Base-by-base conservation (phyloP, 306 rosid species). In the Hippophae rhamnoides region DNA sequence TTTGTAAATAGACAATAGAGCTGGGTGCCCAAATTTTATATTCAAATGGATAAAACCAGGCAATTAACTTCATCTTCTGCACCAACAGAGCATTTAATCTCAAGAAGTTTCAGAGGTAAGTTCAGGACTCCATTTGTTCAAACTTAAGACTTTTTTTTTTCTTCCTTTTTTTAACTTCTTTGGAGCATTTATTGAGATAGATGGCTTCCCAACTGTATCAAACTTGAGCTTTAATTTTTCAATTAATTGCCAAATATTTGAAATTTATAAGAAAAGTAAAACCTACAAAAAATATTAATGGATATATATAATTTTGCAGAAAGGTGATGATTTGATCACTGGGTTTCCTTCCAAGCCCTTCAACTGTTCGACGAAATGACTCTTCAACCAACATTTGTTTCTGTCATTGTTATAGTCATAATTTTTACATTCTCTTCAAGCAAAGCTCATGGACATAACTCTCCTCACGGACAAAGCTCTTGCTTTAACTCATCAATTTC, bases 171-270 rank as follows among this genome's bases (percentile, higher is more conserved):
- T 31, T 31, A 31, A 31, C 38, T 53, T 44, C 69, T 54, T 52
- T 14, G 13, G 66, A 66, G 72, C 95, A 92, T 92, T 87, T 68
- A 87, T 73, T 81, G 75, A 58, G 50, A 66, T 71, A 7, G 79
- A 78, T 85, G 83, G 64, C 76, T 6, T 67, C 75, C 95, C 95
- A 88, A 80, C 96, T 64, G 80, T 65, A 66, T 60, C 82, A 4
- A 46, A 70, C 41, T 10, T 40, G 58, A 50, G 44, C 75, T 77
- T 75, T 78, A 81, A 70, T 71, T 64, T 46, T 73, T 76, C 86
- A 71, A 70, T 73, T 61, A 67, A 68, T 70, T 77, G 52, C 53
- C 11, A 48, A 48, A 48, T 6, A 41, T 10, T 13, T 56, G 4
- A 27, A 9, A 40, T 40, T 12, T 31, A 0, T 23, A 26, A 5